phyloP scores from a whole-genome alignment of 2,329 filamentous ascomycete species.

The Akanthomyces uredinophilus region DNA sequence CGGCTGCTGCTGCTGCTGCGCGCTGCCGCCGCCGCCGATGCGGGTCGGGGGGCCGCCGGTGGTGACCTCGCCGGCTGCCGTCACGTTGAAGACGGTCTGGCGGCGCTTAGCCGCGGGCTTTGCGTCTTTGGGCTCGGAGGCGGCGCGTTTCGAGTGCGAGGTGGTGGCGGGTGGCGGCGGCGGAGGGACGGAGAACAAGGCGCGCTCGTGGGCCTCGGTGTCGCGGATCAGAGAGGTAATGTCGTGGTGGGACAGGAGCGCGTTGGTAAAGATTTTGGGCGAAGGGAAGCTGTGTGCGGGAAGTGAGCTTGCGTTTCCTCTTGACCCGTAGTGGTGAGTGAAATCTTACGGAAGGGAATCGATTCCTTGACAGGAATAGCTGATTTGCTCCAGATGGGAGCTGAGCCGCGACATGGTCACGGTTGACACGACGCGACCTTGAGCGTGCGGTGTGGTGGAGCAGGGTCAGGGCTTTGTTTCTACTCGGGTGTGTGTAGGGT shows the following conservation, averaged over 20 bases:
- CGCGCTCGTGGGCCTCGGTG: constrained; percentile 89
- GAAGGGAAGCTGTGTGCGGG: constrained; percentile 63
- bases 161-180: constrained; percentile 34
- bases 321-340: background rate
- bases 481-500: background rate
- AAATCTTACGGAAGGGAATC: constrained; percentile 62
- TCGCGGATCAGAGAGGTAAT: constrained; percentile 94
- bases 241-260: constrained; percentile 79
- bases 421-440: background rate
- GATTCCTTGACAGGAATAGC: constrained; percentile 70
- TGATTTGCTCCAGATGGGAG: constrained; percentile 71
- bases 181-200: constrained; percentile 85
- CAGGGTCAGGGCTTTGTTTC: background rate
- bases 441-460: background rate
- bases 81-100: constrained; percentile 62
- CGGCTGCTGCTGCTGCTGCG: constrained; percentile 24
- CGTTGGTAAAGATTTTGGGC: constrained; percentile 94
- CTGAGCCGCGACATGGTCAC: constrained; percentile 61
- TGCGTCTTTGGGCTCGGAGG: constrained; percentile 22
- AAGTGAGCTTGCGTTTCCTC: background rate
- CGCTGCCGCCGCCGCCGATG: constrained; percentile 31
- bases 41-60: constrained; percentile 46
- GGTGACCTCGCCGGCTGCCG: constrained; percentile 54
- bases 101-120: constrained; percentile 38
- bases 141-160: constrained; percentile 30